Conservation (phyloP, 176 grass and related monocot genomes). For the Typha latifolia region DNA sequence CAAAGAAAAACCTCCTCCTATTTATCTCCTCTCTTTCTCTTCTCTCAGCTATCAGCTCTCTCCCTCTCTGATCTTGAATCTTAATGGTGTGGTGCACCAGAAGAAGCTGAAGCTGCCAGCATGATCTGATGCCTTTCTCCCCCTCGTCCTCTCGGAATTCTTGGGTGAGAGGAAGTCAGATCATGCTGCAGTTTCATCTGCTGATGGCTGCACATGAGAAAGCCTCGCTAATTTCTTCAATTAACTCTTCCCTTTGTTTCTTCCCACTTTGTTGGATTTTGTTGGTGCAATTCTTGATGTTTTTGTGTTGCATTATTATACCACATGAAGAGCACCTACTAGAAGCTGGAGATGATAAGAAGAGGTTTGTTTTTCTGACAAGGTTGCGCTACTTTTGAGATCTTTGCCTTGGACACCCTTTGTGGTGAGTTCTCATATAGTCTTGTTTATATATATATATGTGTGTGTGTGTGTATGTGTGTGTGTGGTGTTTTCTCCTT, state of each 20-base stretch:
- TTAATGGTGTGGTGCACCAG: conserved; percentile 31
- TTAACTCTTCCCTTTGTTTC: neutral
- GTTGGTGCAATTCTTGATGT: too few relatives aligned
- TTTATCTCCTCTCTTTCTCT: conserved; percentile 13
- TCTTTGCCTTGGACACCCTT: too few relatives aligned
- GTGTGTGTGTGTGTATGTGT: too few relatives aligned
- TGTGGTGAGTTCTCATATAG: too few relatives aligned
- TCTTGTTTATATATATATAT: too few relatives aligned
- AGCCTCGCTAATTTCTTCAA: neutral
- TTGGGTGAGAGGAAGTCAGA: conserved; percentile 20
- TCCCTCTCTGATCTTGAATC: neutral
- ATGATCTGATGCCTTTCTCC: conserved; percentile 38
- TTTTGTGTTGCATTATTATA: too few relatives aligned
- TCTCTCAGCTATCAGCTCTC: neutral
- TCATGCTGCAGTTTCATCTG: conserved; percentile 74
- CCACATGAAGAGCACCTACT: too few relatives aligned
- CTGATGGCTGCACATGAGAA: conserved; percentile 47
- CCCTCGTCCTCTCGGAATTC: neutral
- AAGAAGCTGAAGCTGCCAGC: conserved; percentile 75
- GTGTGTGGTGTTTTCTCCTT: too few relatives aligned
- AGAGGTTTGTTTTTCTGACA: too few relatives aligned
- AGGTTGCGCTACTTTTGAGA: too few relatives aligned
- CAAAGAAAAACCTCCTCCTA: neutral
- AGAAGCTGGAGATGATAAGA: too few relatives aligned
- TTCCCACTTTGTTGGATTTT: neutral